Evolutionary conservation across 2,329 filamentous ascomycete genomes (phyloP).

Genomic region (Colletotrichum musae): DNA sequence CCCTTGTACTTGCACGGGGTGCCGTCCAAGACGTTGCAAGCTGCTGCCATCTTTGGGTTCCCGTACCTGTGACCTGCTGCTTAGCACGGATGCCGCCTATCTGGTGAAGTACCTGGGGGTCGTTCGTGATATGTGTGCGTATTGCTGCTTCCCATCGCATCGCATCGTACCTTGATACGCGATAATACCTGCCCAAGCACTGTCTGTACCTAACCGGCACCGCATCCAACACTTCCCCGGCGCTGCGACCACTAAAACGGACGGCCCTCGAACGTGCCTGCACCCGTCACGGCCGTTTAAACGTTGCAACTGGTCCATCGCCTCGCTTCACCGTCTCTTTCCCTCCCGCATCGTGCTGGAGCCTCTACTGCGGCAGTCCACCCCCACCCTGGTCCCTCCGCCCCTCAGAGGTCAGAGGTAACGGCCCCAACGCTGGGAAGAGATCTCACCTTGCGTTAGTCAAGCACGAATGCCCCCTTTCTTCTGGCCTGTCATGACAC

Average conservation of each 20-base stretch:
- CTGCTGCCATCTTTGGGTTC: not conserved
- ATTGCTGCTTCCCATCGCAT: not conserved
- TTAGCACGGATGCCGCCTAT: no score
- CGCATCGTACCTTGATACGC: not conserved
- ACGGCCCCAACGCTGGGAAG: not conserved
- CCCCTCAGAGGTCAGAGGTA: not conserved
- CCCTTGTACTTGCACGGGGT: constrained; percentile 8
- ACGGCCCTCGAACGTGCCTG: constrained; percentile 9
- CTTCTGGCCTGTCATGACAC: constrained; percentile 7
- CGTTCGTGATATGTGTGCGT: constrained; percentile 8
- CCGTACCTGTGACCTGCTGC: no score
- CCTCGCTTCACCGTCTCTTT: not conserved
- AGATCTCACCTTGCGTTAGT: no score
- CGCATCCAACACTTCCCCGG: not conserved
- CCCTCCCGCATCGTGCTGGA: not conserved
- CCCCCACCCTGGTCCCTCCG: not conserved
- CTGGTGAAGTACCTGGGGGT: no score
- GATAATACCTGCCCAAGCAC: no score
- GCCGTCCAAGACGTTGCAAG: constrained; percentile 5
- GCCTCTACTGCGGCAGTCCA: not conserved
- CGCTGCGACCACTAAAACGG: constrained; percentile 26
- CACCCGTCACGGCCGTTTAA: not conserved
- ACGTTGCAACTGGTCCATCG: not conserved
- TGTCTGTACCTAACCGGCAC: no score
- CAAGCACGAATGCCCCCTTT: not conserved